Percentiles rank a stretch among this genome's conserved stretches.
phyloP scores from a whole-genome alignment of 129 eudicot genomes.

The Sambucus nigra region DNA sequence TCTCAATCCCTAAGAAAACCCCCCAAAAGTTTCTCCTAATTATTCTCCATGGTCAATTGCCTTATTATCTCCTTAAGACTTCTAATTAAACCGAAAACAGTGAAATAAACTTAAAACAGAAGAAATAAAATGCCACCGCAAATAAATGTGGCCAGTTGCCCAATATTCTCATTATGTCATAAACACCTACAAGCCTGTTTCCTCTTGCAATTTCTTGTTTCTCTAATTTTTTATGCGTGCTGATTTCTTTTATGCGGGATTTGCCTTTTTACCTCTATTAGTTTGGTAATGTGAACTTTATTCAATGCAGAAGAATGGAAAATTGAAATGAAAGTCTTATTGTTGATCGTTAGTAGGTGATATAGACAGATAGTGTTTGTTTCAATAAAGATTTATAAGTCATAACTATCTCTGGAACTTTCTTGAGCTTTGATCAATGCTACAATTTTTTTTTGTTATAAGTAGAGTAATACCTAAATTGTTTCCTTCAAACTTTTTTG shows the following conservation, averaged over 20 bases:
- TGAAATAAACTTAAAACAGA: too few species aligned
- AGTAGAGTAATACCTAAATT: neutral
- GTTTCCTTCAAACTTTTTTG: conserved; percentile 2
- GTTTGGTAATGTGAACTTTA: neutral
- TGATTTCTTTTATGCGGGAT: neutral
- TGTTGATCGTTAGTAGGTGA: neutral
- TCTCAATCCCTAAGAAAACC: too few species aligned
- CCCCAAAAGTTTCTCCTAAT: too few species aligned
- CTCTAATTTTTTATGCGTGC: neutral
- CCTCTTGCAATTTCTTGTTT: neutral
- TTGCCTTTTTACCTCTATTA: neutral
- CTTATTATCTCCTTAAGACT: too few species aligned
- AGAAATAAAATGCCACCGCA: too few species aligned
- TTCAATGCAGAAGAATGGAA: neutral
- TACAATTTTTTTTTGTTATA: neutral
- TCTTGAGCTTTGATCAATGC: neutral
- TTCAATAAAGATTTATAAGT: neutral
- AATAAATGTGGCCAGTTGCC: too few species aligned
- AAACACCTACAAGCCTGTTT: too few species aligned
- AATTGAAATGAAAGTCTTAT: neutral
- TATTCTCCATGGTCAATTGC: too few species aligned
- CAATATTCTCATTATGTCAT: too few species aligned
- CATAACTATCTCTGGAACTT: neutral
- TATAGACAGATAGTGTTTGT: neutral
- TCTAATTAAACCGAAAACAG: too few species aligned